phyloP scores from a whole-genome alignment of 2,329 filamentous ascomycete species.

The Trichoderma semiorbis region DNA sequence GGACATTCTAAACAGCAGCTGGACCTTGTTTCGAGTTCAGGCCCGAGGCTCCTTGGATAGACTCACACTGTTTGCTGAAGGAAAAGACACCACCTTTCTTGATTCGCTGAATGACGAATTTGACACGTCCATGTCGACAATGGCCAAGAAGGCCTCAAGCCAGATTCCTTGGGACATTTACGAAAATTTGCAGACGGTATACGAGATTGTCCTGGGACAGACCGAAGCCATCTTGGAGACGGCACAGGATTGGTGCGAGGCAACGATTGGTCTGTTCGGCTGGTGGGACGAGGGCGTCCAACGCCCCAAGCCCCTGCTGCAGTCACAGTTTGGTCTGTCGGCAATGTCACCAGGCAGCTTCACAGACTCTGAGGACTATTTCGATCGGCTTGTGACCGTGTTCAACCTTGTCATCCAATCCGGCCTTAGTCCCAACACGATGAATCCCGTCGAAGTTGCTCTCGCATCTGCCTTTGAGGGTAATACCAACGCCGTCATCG shows the following conservation, averaged over 20 bases:
- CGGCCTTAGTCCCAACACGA: constrained; percentile 73
- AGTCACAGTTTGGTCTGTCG: constrained; percentile 38
- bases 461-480: constrained; percentile 80
- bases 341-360: constrained; percentile 38
- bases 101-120: constrained; percentile 35
- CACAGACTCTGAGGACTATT: constrained; percentile 63
- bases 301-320: constrained; percentile 39
- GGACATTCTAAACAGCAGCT: constrained; percentile 78
- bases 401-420: constrained; percentile 67
- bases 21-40: constrained; percentile 77
- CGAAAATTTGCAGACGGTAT: constrained; percentile 75
- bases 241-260: constrained; percentile 90
- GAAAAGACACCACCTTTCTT: constrained; percentile 50
- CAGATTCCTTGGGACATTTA: constrained; percentile 88
- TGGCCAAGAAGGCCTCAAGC: constrained; percentile 76
- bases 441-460: constrained; percentile 74
- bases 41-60: constrained; percentile 66
- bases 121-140: constrained; percentile 54
- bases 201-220: constrained; percentile 75
- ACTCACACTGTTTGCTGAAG: constrained; percentile 76
- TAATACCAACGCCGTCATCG: constrained; percentile 71
- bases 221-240: constrained; percentile 70
- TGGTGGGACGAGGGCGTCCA: constrained; percentile 87
- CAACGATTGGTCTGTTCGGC: constrained; percentile 73
- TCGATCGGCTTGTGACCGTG: constrained; percentile 66